A percentile compares a stretch with the other conserved stretches of the same genome.
These are phyloP conservation scores for Venturia carpophila DNA, from an alignment of 2,329 filamentous ascomycete genomes.

Conservation along the genomic window DNA sequence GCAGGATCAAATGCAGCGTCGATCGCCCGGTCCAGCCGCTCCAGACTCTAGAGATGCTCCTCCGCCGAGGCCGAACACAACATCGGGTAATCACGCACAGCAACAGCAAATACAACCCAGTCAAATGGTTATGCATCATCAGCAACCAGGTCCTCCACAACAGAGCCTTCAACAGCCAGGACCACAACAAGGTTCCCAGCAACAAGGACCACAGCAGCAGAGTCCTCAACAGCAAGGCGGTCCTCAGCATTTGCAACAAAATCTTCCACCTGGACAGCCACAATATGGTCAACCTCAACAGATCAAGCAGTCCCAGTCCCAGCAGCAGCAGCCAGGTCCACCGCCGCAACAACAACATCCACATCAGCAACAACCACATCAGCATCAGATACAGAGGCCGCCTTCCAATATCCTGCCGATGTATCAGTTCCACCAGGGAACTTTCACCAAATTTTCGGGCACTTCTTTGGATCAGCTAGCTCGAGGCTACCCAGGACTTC, in stretches of 20 bases:
- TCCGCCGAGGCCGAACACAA: not conserved
- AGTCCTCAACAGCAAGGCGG: not conserved
- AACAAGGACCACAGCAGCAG: conserved; percentile 9
- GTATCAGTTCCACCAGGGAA: conserved; percentile 16
- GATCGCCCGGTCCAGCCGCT: conserved; percentile 2
- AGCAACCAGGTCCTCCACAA: conserved; percentile 6
- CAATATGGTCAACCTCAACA: conserved; percentile 11
- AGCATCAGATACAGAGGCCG: conserved; percentile 11
- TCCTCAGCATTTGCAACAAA: conserved; percentile 12
- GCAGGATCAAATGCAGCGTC: not conserved
- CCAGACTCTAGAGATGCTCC: not conserved
- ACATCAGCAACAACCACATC: not conserved
- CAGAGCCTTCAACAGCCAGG: not conserved
- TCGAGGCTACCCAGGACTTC: not conserved
- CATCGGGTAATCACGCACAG: not conserved
- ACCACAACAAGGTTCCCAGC: not conserved
- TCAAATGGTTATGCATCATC: conserved; percentile 6
- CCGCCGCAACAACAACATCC: conserved; percentile 6
- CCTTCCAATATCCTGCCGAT: conserved; percentile 14
- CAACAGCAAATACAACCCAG: conserved; percentile 1
- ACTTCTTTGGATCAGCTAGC: not conserved
- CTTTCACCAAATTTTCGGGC: conserved; percentile 17
- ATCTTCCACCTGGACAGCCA: not conserved
- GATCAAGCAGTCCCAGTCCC: not conserved
- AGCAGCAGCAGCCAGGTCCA: conserved; percentile 9